phyloP scores from a whole-genome alignment of 257 asterid species.

The Gentiana straminea region DNA sequence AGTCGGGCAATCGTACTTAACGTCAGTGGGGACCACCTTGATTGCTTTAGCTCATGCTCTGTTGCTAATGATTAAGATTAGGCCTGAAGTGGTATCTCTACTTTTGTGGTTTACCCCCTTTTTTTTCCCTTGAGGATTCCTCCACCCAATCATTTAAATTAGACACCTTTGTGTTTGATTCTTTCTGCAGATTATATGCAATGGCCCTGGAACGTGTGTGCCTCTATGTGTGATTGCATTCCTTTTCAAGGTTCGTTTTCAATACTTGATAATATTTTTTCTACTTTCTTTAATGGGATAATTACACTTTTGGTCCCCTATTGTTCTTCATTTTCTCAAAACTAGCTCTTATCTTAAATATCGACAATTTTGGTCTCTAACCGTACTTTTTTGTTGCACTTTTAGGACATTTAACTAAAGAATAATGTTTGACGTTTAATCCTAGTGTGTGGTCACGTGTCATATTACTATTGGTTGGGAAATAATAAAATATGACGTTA shows the following conservation, averaged over 20 bases:
- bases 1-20: slow-evolving; percentile 85
- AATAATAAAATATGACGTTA: no score
- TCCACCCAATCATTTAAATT: background rate
- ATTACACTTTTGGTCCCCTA: background rate
- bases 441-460: no score
- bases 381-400: background rate
- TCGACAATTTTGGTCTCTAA: no score
- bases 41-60: slow-evolving; percentile 69
- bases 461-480: no score
- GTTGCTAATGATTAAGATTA: slow-evolving; percentile 83
- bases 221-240: slow-evolving; percentile 71
- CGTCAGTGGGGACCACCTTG: slow-evolving; percentile 81
- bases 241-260: slow-evolving; percentile 54
- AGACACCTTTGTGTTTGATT: slow-evolving; percentile 1
- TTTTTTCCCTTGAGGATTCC: background rate
- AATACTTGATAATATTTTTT: background rate
- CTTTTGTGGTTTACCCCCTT: background rate
- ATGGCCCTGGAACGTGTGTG: slow-evolving; percentile 94
- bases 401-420: background rate
- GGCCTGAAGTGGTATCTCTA: slow-evolving; percentile 81
- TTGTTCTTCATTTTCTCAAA: no score
- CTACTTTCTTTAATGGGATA: background rate
- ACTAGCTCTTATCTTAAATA: no score
- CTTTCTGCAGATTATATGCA: slow-evolving; percentile 60
- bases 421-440: background rate